phyloP scores from a whole-genome alignment of 2,329 filamentous ascomycete genomes.

The Aspergillus tanneri region DNA sequence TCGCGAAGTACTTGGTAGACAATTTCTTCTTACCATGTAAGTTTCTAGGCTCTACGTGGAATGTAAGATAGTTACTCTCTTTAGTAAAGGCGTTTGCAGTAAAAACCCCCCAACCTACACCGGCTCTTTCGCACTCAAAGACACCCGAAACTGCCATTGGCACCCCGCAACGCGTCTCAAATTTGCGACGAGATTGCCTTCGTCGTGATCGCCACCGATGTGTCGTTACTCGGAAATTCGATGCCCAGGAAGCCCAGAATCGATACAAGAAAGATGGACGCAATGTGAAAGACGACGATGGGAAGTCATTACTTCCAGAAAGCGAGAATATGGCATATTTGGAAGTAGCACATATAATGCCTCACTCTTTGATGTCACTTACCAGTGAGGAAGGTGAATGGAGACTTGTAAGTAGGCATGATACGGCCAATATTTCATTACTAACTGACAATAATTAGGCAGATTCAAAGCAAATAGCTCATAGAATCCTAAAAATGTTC shows the following conservation, averaged over 20 bases:
- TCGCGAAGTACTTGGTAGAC: conserved; percentile 3
- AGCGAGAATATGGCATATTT: background rate
- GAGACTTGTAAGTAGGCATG: conserved; percentile 14
- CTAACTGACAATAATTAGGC: conserved; percentile 13
- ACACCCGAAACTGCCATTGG: conserved; percentile 7
- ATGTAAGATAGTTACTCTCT: background rate
- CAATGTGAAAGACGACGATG: conserved; percentile 18
- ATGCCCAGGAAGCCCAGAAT: conserved; percentile 8
- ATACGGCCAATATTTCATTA: background rate
- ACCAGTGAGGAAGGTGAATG: conserved; percentile 9
- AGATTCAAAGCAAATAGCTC: conserved; percentile 33
- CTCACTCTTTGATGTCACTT: conserved; percentile 3
- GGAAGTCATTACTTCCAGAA: conserved; percentile 6
- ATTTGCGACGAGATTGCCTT: conserved; percentile 12
- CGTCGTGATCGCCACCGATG: conserved; percentile 14
- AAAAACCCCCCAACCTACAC: conserved; percentile 16
- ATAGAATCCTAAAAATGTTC: conserved; percentile 47
- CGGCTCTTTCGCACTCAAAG: conserved; percentile 9
- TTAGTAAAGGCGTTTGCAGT: conserved; percentile 17
- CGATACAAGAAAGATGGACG: conserved; percentile 11
- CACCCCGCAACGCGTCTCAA: conserved; percentile 6
- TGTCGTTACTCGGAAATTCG: conserved; percentile 15
- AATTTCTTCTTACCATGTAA: conserved; percentile 9
- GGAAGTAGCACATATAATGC: conserved; percentile 12
- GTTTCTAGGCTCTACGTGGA: background rate